These are phyloP conservation scores for Paraphaeosphaeria minitans DNA, from an alignment of 2,329 filamentous ascomycete genomes.

Conservation along the genomic window DNA sequence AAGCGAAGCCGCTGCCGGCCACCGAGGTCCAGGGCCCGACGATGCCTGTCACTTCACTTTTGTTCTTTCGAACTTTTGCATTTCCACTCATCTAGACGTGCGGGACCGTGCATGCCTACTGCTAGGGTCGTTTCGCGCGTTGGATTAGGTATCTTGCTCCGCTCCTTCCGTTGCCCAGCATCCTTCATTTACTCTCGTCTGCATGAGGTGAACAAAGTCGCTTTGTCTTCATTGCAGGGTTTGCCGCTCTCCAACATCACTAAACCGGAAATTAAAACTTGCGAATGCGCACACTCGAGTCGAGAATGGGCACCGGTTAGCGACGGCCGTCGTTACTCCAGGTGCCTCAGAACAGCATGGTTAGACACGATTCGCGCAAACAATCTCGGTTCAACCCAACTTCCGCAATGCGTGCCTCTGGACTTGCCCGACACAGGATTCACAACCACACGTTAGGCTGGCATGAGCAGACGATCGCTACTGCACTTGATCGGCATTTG, in stretches of 20 bases:
- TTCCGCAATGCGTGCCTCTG: neutral
- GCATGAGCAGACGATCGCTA: neutral
- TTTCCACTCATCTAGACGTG: constrained; percentile 6
- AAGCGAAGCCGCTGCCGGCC: constrained; percentile 31
- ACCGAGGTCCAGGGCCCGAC: constrained; percentile 23
- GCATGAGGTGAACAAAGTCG: constrained; percentile 1
- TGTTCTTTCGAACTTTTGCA: constrained; percentile 13
- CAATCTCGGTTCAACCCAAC: constrained; percentile 2
- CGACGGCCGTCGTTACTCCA: constrained; percentile 3
- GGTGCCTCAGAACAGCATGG: constrained; percentile 5
- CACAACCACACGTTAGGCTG: neutral
- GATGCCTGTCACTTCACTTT: constrained; percentile 12
- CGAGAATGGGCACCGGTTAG: constrained; percentile 3
- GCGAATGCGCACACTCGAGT: neutral
- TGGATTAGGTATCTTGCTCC: constrained; percentile 1
- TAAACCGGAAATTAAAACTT: constrained; percentile 1
- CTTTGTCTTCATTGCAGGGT: neutral
- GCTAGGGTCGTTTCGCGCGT: constrained; percentile 5
- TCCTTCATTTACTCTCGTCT: constrained; percentile 11
- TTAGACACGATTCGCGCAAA: neutral
- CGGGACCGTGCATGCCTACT: constrained; percentile 8
- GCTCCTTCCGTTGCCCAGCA: neutral
- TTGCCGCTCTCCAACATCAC: neutral
- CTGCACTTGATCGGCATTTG: neutral
- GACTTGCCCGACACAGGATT: neutral